phyloP scores from a whole-genome alignment of 2,329 filamentous ascomycete genomes.

The Aspergillus tamarii region DNA sequence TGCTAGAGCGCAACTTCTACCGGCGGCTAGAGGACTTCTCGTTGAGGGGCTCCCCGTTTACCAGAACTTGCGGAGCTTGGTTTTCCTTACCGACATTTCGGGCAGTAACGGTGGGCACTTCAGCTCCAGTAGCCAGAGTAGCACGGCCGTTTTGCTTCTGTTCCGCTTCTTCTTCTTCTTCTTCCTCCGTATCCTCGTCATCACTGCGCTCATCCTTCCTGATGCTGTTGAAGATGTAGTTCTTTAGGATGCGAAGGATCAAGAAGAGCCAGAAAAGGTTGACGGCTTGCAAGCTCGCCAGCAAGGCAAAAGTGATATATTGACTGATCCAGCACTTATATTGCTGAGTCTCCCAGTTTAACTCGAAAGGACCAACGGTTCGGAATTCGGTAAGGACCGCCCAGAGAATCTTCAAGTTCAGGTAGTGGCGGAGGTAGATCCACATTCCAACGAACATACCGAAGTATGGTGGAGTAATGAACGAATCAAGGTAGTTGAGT shows the following conservation, averaged over 20 bases:
- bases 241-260: conserved; percentile 48
- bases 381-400: conserved; percentile 51
- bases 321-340: conserved; percentile 55
- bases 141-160: conserved; percentile 27
- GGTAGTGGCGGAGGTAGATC: conserved; percentile 86
- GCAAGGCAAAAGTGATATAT: conserved; percentile 49
- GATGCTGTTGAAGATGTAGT: conserved; percentile 45
- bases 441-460: conserved; percentile 78
- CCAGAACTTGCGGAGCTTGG: conserved; percentile 37
- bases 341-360: conserved; percentile 54
- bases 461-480: conserved; percentile 82
- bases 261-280: conserved; percentile 53
- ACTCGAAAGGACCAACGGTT: conserved; percentile 50
- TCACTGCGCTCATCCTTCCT: conserved; percentile 50
- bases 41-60: conserved; percentile 44
- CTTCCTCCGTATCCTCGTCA: conserved; percentile 48
- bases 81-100: conserved; percentile 34
- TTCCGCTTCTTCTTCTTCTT: conserved; percentile 26
- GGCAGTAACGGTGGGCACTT: conserved; percentile 24
- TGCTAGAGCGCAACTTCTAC: background rate
- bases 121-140: conserved; percentile 31
- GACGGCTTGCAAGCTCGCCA: conserved; percentile 49
- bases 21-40: conserved; percentile 9
- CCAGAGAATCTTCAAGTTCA: conserved; percentile 53
- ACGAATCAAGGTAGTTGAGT: conserved; percentile 84